phyloP scores from a whole-genome alignment of 306 rosid genomes.

The Purshia tridentata region DNA sequence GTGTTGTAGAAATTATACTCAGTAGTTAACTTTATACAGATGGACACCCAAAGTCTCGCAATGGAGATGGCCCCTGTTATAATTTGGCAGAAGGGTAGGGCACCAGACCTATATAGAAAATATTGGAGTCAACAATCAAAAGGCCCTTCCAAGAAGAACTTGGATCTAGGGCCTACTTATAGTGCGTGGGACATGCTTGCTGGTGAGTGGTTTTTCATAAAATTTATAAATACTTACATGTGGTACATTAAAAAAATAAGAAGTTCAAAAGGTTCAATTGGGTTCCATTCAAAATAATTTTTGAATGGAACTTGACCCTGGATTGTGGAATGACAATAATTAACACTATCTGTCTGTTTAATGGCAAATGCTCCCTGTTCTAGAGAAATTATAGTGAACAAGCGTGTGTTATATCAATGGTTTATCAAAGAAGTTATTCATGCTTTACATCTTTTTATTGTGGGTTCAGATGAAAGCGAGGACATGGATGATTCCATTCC shows the following conservation, averaged over 20 bases:
- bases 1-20: slow-evolving; percentile 5
- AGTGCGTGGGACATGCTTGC: slow-evolving; percentile 80
- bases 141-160: slow-evolving; percentile 54
- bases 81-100: slow-evolving; percentile 68
- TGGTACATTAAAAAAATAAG: background rate
- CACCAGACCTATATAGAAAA: slow-evolving; percentile 62
- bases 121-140: slow-evolving; percentile 65
- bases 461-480: slow-evolving; percentile 64
- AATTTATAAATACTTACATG: background rate
- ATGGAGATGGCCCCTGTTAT: slow-evolving; percentile 90
- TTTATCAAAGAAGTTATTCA: slow-evolving; percentile 2
- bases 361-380: background rate
- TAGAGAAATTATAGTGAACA: background rate
- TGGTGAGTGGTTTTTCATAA: slow-evolving; percentile 45
- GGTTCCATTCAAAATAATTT: background rate
- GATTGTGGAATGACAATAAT: too few species aligned
- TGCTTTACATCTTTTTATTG: slow-evolving; percentile 1
- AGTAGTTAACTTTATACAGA: slow-evolving; percentile 45
- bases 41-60: slow-evolving; percentile 81
- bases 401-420: background rate
- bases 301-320: too few species aligned
- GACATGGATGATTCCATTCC: slow-evolving; percentile 71
- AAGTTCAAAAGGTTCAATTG: background rate
- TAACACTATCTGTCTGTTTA: background rate
- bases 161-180: slow-evolving; percentile 44